A percentile compares a stretch with the other conserved stretches of the same genome.
Conservation (phyloP, 2,329 filamentous ascomycete species). For the Penicillium sp. region DNA sequence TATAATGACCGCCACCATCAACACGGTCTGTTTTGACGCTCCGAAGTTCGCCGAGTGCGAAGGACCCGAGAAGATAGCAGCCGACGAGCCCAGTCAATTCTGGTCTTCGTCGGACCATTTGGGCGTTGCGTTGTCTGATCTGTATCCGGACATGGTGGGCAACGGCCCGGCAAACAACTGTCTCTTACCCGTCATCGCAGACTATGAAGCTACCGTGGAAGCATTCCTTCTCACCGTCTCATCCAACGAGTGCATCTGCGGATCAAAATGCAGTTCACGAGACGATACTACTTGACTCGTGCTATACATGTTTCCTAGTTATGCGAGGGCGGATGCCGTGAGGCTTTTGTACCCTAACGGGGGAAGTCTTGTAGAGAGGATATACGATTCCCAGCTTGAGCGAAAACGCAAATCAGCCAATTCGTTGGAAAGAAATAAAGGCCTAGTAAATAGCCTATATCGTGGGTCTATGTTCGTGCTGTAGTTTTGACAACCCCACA, state of each 20-base stretch:
- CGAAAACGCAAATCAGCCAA: background rate
- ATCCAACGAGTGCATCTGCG: constrained; percentile 29
- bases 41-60: constrained; percentile 14
- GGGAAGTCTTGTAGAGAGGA: background rate
- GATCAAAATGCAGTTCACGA: constrained; percentile 9
- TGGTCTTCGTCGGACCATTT: constrained; percentile 10
- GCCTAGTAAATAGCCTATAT: background rate
- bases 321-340: background rate
- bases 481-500: constrained; percentile 17
- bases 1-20: constrained; percentile 21
- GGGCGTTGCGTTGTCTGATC: constrained; percentile 2
- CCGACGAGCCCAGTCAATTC: constrained; percentile 5
- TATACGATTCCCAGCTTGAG: background rate
- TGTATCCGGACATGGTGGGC: constrained; percentile 7
- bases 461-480: background rate
- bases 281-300: constrained; percentile 11
- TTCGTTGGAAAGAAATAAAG: background rate
- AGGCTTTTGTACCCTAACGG: constrained; percentile 4
- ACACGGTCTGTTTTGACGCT: constrained; percentile 2
- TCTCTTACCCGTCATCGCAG: constrained; percentile 29
- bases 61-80: background rate
- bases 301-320: constrained; percentile 1
- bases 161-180: constrained; percentile 16
- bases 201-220: constrained; percentile 30
- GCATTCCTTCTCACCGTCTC: constrained; percentile 29